Base-by-base conservation (phyloP, 768 basidiomycete genomes). In the Panaeolus papilionaceus region DNA sequence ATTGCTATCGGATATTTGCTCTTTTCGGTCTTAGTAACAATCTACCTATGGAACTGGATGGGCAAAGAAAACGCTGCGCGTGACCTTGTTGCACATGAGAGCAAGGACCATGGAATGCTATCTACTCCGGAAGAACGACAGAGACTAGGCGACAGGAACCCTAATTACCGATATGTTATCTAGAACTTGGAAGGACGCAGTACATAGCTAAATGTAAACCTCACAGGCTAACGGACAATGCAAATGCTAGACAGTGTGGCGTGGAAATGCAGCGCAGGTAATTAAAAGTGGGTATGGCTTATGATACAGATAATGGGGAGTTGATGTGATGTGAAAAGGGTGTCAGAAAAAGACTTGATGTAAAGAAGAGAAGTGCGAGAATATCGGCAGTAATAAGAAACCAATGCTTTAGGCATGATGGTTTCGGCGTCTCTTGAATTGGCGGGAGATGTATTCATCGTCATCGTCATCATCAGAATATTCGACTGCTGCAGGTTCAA, bases 1-100 rank as follows among this genome's bases (percentile, higher is more conserved):
- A 86, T 89, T 47, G 77, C 88, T 1, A 86, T 89, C 64, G 87
- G 87, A n/a, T 89, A 88, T 67, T 74, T 89, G 20, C 68, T 84
- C 7, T 87, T 88, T 69, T 77, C 84, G 28, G 54, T 58, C 14
- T 37, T 58, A 14, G 54, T 58, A 5, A 58, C 54, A 6, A 58
- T 58, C 14, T 58, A 58, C 14, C 54, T 58, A n/a, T 58, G 54
- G 54, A 33, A 1, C 26, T 81, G 78, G 79, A 86, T 89, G 85
- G 74, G 75, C 18, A 75, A 78, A 23, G 87, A 86, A 75, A 89
- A 89, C 69, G 77, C 71, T 64, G 78, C 83, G 42, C 80, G 86
- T 33, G 83, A 82, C 61, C 68, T 65, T 6, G 44, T 77, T 38
- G 49, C 77, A 28, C 71, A 62, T 18, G 68, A 74, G n/a, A 67